Conservation (phyloP, 192 early-diverging fungal species). For the Pilaira anomala region DNA sequence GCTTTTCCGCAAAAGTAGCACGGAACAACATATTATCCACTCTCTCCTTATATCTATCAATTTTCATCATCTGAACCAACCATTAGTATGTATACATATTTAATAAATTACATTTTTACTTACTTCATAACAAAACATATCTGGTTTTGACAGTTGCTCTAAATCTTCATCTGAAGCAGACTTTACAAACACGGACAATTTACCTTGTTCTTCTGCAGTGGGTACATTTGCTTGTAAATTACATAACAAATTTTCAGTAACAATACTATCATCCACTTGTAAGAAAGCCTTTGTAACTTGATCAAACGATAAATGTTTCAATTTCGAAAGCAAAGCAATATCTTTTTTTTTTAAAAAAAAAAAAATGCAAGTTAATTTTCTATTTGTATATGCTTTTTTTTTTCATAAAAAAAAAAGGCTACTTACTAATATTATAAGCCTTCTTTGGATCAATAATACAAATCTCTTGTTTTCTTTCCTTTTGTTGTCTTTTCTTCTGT, state of each 20-base stretch:
- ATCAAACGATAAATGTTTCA: slow-evolving; percentile 65
- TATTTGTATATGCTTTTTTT: no score
- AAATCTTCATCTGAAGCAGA: slow-evolving; percentile 60
- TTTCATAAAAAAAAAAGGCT: neutral
- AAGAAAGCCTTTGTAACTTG: slow-evolving; percentile 64
- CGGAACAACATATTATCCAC: slow-evolving; percentile 66
- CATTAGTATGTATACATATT: neutral
- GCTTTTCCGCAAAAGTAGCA: slow-evolving; percentile 62
- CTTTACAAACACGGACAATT: slow-evolving; percentile 65
- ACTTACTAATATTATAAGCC: slow-evolving; percentile 59
- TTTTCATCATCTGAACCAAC: slow-evolving; percentile 55
- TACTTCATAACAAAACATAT: slow-evolving; percentile 70
- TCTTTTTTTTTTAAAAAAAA: no score
- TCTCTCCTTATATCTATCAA: slow-evolving; percentile 74
- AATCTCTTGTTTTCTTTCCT: slow-evolving; percentile 58
- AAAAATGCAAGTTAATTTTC: slow-evolving; percentile 4
- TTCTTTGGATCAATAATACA: slow-evolving; percentile 70
- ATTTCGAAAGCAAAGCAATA: slow-evolving; percentile 40
- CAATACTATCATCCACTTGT: slow-evolving; percentile 60
- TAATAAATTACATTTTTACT: neutral
- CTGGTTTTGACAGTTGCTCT: slow-evolving; percentile 60
- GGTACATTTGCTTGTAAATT: slow-evolving; percentile 69
- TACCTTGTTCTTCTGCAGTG: slow-evolving; percentile 73
- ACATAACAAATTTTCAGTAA: slow-evolving; percentile 60
- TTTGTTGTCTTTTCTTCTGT: slow-evolving; percentile 35